phyloP scores from a whole-genome alignment of 441 rosid genomes.

The Bocquillonia castaneifolia region DNA sequence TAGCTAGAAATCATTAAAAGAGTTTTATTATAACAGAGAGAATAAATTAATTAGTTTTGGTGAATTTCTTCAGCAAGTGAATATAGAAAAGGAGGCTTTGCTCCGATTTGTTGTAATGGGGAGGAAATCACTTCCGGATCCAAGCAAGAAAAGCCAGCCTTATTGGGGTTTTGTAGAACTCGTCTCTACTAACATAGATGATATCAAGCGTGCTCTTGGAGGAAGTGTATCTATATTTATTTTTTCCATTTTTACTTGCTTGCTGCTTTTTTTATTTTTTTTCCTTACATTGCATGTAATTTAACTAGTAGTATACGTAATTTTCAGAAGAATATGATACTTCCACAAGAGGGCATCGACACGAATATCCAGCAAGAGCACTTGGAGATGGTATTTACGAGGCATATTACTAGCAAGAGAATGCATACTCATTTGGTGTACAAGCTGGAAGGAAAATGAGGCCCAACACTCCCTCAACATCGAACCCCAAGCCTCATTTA shows the following conservation, averaged over 20 bases:
- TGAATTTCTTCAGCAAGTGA: conserved; percentile 42
- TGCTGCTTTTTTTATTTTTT: background rate
- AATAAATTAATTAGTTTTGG: no score
- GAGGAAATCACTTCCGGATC: conserved; percentile 61
- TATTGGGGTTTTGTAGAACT: conserved; percentile 75
- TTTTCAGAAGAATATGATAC: conserved; percentile 61
- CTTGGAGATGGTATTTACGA: conserved; percentile 61
- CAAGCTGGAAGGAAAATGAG: conserved; percentile 51
- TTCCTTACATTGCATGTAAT: no score
- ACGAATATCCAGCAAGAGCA: conserved; percentile 43
- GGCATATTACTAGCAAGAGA: conserved; percentile 44
- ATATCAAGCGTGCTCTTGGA: conserved; percentile 47
- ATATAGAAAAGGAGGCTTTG: conserved; percentile 42
- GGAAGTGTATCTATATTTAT: no score
- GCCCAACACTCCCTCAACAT: conserved; percentile 64
- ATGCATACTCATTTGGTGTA: conserved; percentile 64
- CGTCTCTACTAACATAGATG: conserved; percentile 53
- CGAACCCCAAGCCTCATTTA: conserved; percentile 54
- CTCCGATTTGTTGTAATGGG: conserved; percentile 63
- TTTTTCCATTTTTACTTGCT: no score
- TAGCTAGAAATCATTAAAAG: no score
- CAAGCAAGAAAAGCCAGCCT: conserved; percentile 45
- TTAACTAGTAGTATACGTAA: background rate
- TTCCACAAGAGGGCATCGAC: conserved; percentile 51
- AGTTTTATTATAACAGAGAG: no score